Evolutionary conservation across 371 early-diverging fungal genomes (phyloP), one percentile per base, ranked within the genome.

Genomic region (Mucor saturninus): DNA sequence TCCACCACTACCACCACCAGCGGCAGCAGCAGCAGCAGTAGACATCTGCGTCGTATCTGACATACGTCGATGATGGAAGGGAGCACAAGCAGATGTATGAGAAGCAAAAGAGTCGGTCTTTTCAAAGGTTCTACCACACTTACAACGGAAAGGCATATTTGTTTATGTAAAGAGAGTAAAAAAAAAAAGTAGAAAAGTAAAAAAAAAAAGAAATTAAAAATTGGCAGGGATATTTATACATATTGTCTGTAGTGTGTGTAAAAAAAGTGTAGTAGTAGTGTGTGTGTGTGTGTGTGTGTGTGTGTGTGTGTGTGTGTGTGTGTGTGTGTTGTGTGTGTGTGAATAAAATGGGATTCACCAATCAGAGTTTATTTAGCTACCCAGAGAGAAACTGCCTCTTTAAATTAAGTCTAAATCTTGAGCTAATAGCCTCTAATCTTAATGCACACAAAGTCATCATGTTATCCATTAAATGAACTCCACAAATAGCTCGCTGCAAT

Each of bases 61-160:
- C 74, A 77, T 73, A 39, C 79, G 76, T 9, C 78, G 68, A 38
- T 68, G 71, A 59, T 82, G 83, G 61, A 82, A 82, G 13, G 74
- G 76, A 38, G 83, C 80, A 64, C 83, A 82, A 4, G 76, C 69
- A 45, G 76, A 79, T 0, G 80, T 79, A 48, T 82, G 83, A 13
- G 75, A 63, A 2, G 77, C 76, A 69, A 82, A 82, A 6, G 80
- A 65, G 64, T 82, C 83, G 21, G 78, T 74, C 55, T 77, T 77
- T 71, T 82, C 83, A 73, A 79, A 82, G 26, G 83, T 81, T 77
- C 77, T 71, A 61, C 82, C 82, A 71, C 82, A 81, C 70, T 72
- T 79, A 58, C 83, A 82, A 68, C 79, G 77, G 69, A 82, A 82
- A 60, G 83, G 83, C 83, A 82, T 81, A 15, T 38, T 72, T 45